Evolutionary conservation across 2,329 filamentous ascomycete species (phyloP).

Genomic region (Aspergillus eucalypticola): DNA sequence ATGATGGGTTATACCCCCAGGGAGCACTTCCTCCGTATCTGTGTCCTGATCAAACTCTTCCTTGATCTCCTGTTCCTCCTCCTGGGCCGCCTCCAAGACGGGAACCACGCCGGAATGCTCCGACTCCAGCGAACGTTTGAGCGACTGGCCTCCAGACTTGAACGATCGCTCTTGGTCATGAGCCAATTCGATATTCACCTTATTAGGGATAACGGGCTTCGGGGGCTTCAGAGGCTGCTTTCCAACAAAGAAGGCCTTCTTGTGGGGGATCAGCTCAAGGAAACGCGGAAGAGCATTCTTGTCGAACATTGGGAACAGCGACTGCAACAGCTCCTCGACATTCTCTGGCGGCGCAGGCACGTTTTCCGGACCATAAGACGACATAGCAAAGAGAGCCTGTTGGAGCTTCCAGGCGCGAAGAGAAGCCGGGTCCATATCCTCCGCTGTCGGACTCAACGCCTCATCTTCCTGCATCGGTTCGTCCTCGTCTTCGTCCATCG

Average conservation of each 20-base stretch:
- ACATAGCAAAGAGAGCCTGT: slow-evolving; percentile 50
- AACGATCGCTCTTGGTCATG: slow-evolving; percentile 86
- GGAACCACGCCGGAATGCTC: slow-evolving; percentile 59
- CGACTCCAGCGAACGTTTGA: slow-evolving; percentile 51
- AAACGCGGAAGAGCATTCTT: slow-evolving; percentile 74
- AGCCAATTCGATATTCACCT: slow-evolving; percentile 82
- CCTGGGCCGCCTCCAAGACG: slow-evolving; percentile 47
- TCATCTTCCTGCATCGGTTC: slow-evolving; percentile 30
- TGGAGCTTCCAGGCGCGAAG: slow-evolving; percentile 49
- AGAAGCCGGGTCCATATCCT: slow-evolving; percentile 45
- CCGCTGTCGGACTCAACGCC: slow-evolving; percentile 28
- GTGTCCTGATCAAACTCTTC: slow-evolving; percentile 55
- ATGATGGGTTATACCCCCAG: slow-evolving; percentile 71
- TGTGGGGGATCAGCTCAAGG: slow-evolving; percentile 78
- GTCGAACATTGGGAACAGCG: slow-evolving; percentile 79
- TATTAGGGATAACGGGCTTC: slow-evolving; percentile 80
- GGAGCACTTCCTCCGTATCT: slow-evolving; percentile 63
- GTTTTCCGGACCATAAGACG: slow-evolving; percentile 56
- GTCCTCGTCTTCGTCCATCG: slow-evolving; percentile 31
- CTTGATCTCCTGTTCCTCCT: slow-evolving; percentile 53
- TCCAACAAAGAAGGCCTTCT: slow-evolving; percentile 73
- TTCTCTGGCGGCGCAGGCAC: slow-evolving; percentile 70
- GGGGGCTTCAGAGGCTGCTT: slow-evolving; percentile 78
- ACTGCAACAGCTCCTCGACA: slow-evolving; percentile 72
- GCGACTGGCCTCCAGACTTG: slow-evolving; percentile 66